Evolutionary conservation across 1,284 basidiomycete genomes (phyloP), one percentile per base, ranked within the genome.

Genomic region (Mrakiaceae sp.): DNA sequence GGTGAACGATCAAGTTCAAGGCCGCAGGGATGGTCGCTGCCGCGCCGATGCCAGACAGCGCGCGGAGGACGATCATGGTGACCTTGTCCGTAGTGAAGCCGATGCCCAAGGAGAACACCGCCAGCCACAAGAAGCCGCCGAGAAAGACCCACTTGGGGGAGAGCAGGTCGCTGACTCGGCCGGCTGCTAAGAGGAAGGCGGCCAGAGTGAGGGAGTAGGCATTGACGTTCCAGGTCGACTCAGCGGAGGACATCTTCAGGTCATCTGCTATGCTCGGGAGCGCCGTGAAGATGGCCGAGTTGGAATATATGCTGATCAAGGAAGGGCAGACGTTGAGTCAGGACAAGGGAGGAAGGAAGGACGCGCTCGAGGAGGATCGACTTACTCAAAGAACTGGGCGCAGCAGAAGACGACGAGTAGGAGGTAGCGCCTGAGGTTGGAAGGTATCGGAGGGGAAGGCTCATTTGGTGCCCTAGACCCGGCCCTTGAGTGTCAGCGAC

Each of bases 1-100:
- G 67, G 16, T 72, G 69, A n/a, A 78, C 73, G 46, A 79, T 73
- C 44, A 80, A 70, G n/a, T 74, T 69, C 47, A 78, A 70, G 0
- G 78, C 74, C 1, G 78, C 55, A 77, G 1, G 78, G 78, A 52
- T 54, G 16, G 43, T 43, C 3, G 48, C 12, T 2, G 47, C 7
- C 11, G 52, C 44, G 46, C 61, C 61, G 46, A 62, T 62, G 3
- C 61, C 61, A 5, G 54, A 42, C 2, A 62, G 42, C 2, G 61
- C 61, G 5, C 61, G 54, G 3, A 62, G 54, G 11, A 55, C 53
- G 10, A 62, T 47, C 12, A 62, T 11, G 5, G 46, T 48, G 4
- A 49, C 53, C 39, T 55, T 55, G 27, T 49, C 47, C 3, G 6
- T 8, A 6, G 54, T 39, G 53, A 62, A 55, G 2, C 53, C 53